Conservation (phyloP, 495 filamentous ascomycete species). For the Aspergillus carlsbadensis region DNA sequence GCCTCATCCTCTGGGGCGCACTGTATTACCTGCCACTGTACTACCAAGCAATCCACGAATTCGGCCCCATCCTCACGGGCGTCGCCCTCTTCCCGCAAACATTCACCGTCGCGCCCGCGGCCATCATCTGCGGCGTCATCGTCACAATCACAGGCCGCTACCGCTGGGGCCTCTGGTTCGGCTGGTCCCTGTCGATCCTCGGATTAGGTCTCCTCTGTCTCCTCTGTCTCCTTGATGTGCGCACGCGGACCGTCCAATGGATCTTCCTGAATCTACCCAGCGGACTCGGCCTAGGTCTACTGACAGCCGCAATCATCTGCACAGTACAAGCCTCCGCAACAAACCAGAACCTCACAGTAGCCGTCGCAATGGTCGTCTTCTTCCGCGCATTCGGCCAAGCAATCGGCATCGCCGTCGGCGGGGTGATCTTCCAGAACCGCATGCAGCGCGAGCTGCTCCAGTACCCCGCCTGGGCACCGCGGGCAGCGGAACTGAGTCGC, state of each 20-base stretch:
- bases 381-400: conserved; percentile 55
- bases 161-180: conserved; percentile 50
- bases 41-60: conserved; percentile 53
- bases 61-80: conserved; percentile 44
- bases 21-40: conserved; percentile 51
- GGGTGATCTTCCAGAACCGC: conserved; percentile 60
- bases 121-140: conserved; percentile 46
- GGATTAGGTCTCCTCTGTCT: conserved; percentile 47
- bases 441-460: conserved; percentile 46
- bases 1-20: conserved; percentile 47
- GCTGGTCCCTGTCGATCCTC: conserved; percentile 50
- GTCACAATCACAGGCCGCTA: conserved; percentile 48
- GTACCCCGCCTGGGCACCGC: conserved; percentile 40
- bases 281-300: conserved; percentile 49
- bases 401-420: conserved; percentile 56
- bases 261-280: conserved; percentile 47
- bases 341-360: conserved; percentile 43
- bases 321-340: conserved; percentile 49
- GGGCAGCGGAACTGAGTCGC: conserved; percentile 48
- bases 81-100: conserved; percentile 50
- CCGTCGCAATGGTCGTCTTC: conserved; percentile 56
- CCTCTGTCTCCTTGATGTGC: conserved; percentile 39
- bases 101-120: conserved; percentile 51
- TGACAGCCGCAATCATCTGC: conserved; percentile 49
- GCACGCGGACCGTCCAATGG: conserved; percentile 44